Percentiles rank a stretch among this genome's conserved stretches.
These are phyloP conservation scores for Kwoniella sp. DNA, from an alignment of 768 basidiomycete genomes.

Conservation along the genomic window DNA sequence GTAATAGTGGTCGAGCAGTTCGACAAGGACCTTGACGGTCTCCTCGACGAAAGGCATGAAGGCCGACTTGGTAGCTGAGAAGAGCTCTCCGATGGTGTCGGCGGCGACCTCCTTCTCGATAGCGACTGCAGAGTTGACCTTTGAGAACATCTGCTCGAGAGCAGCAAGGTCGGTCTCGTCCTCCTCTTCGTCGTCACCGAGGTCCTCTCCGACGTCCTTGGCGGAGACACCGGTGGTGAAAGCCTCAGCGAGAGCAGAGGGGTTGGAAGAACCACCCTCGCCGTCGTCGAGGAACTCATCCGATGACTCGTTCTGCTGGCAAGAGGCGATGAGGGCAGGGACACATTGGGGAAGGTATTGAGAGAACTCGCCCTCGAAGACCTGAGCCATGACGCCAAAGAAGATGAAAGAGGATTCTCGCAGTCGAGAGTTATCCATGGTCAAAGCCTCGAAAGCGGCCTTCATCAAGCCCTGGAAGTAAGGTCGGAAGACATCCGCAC, in stretches of 20 bases:
- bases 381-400: slow-evolving; percentile 97
- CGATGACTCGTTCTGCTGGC: slow-evolving; percentile 78
- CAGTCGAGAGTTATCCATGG: slow-evolving; percentile 76
- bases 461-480: slow-evolving; percentile 97
- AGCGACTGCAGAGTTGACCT: slow-evolving; percentile 92
- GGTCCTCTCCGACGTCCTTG: slow-evolving; percentile 65
- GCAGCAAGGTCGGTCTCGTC: slow-evolving; percentile 72
- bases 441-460: slow-evolving; percentile 85
- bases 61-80: slow-evolving; percentile 73
- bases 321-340: slow-evolving; percentile 78
- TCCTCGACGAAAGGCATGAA: slow-evolving; percentile 91
- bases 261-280: slow-evolving; percentile 58
- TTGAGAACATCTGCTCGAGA: slow-evolving; percentile 64
- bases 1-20: slow-evolving; percentile 85
- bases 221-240: slow-evolving; percentile 68
- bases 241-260: slow-evolving; percentile 52
- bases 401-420: slow-evolving; percentile 96
- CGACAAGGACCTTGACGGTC: slow-evolving; percentile 70
- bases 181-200: slow-evolving; percentile 67
- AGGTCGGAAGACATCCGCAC: slow-evolving; percentile 87
- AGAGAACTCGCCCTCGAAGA: slow-evolving; percentile 92
- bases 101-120: slow-evolving; percentile 99
- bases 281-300: slow-evolving; percentile 60
- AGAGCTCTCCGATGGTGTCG: slow-evolving; percentile 90
- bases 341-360: slow-evolving; percentile 82